phyloP scores from a whole-genome alignment of 129 eudicot genomes.

The Kitagawia praeruptora region DNA sequence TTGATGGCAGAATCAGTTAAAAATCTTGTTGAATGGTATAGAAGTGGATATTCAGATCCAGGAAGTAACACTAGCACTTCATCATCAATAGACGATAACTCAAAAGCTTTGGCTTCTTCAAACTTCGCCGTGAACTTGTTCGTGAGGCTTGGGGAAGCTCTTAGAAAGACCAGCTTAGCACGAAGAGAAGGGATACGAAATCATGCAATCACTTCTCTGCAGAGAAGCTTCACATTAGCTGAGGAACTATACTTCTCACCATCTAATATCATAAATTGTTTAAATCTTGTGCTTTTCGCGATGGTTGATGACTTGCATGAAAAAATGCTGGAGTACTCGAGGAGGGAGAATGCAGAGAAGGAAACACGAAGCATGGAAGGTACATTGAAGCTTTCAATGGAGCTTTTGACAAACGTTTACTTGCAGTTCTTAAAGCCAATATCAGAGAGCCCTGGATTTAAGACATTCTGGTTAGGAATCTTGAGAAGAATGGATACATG shows the following conservation, averaged over 20 bases:
- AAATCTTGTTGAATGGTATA: slow-evolving; percentile 49
- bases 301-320: slow-evolving; percentile 88
- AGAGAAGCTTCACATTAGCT: slow-evolving; percentile 49
- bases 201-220: slow-evolving; percentile 57
- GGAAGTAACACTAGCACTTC: slow-evolving; percentile 37
- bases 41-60: slow-evolving; percentile 49
- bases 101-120: slow-evolving; percentile 20
- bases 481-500: slow-evolving; percentile 85
- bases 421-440: slow-evolving; percentile 45
- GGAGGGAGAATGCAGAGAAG: slow-evolving; percentile 72
- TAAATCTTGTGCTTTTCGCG: slow-evolving; percentile 65
- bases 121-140: slow-evolving; percentile 42
- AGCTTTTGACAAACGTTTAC: slow-evolving; percentile 51
- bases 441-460: slow-evolving; percentile 47
- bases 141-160: slow-evolving; percentile 64
- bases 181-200: slow-evolving; percentile 82
- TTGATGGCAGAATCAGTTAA: slow-evolving; percentile 65
- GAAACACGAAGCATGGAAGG: slow-evolving; percentile 92
- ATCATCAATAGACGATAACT: slow-evolving; percentile 37
- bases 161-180: slow-evolving; percentile 74
- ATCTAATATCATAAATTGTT: slow-evolving; percentile 38
- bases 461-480: slow-evolving; percentile 80
- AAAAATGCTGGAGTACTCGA: slow-evolving; percentile 83
- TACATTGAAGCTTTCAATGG: slow-evolving; percentile 62
- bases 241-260: slow-evolving; percentile 58